Base-by-base conservation (phyloP, 805 yeast genomes). In the Wickerhamiella shivajii region DNA sequence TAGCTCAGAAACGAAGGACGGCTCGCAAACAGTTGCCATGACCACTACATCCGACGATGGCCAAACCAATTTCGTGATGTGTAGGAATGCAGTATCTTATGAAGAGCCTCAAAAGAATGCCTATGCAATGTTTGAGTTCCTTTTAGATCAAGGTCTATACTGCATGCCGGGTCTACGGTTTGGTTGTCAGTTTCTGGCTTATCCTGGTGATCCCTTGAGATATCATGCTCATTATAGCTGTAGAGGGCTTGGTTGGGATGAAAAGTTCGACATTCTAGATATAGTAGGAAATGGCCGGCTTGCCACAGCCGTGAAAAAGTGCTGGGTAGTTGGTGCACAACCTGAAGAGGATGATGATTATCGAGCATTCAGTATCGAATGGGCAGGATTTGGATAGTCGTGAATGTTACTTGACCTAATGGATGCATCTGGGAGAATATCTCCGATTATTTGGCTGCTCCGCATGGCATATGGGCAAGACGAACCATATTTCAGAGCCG, bases 341-440 rank as follows among this genome's bases (percentile, higher is more conserved):
- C 27, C 30, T 10, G 36, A 38, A n/a, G 40, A 42, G 12, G 33
- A 40, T 2, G 39, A 43, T 6, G 50, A 55, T 45, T 29, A 56
- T 59, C 11, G 58, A 56, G 29, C 66, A 12, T 87, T 71, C 49
- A 77, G 93, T 5, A 60, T 87, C 2, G 95, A 87, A 56, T 87
- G 98, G 98, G 84, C 97, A 1, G 96, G 95, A 0, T 87, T 87
- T 58, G 96, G 95, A 37, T 83, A 53, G 40, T 12, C 14, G n/a
- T 9, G 22, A 7, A 4, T 17, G 9, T 27, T 8, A 21, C 4
- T 12, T 13, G 16, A 4, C 12, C 14, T 29, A 13, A 15, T 22
- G 12, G 15, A 21, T 3, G 18, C 20, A 19, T n/a, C n/a, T n/a
- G n/a, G n/a, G n/a, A n/a, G n/a, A n/a, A n/a, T n/a, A n/a, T n/a